Percentiles rank a stretch among this genome's conserved stretches.
phyloP scores from a whole-genome alignment of 2,329 filamentous ascomycete species.

The Penicillium carneum region DNA sequence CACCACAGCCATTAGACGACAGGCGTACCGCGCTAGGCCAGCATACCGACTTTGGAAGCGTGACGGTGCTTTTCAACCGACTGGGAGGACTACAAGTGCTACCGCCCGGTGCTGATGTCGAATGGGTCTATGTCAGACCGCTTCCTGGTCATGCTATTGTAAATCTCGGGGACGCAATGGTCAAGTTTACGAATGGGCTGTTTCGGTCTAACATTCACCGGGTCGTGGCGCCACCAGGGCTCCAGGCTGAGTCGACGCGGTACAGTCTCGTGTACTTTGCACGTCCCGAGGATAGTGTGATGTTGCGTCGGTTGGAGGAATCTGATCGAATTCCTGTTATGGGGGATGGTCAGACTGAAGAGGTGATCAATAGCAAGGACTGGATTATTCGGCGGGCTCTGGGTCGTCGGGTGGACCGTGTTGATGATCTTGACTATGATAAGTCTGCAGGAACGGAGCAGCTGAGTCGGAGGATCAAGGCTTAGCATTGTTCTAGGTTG shows the following conservation, averaged over 20 bases:
- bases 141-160: constrained; percentile 57
- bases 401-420: constrained; percentile 42
- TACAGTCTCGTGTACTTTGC: constrained; percentile 65
- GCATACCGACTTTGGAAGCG: constrained; percentile 65
- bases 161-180: constrained; percentile 55
- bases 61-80: constrained; percentile 65
- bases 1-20: constrained; percentile 56
- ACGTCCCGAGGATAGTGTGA: constrained; percentile 59
- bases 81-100: constrained; percentile 64
- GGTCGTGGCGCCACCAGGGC: constrained; percentile 58
- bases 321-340: constrained; percentile 46
- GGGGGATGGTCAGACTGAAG: constrained; percentile 42
- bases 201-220: constrained; percentile 57
- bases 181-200: constrained; percentile 54
- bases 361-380: constrained; percentile 51
- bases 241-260: constrained; percentile 54
- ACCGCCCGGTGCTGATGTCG: constrained; percentile 49
- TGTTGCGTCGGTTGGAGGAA: constrained; percentile 51
- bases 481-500: constrained; percentile 17
- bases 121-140: constrained; percentile 63
- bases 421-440: constrained; percentile 42
- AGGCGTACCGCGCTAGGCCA: constrained; percentile 57
- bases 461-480: constrained; percentile 43
- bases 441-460: constrained; percentile 46
- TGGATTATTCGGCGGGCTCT: constrained; percentile 54